These are phyloP conservation scores for Trichoderma semiorbis DNA, from an alignment of 2,329 filamentous ascomycete genomes.

Conservation along the genomic window DNA sequence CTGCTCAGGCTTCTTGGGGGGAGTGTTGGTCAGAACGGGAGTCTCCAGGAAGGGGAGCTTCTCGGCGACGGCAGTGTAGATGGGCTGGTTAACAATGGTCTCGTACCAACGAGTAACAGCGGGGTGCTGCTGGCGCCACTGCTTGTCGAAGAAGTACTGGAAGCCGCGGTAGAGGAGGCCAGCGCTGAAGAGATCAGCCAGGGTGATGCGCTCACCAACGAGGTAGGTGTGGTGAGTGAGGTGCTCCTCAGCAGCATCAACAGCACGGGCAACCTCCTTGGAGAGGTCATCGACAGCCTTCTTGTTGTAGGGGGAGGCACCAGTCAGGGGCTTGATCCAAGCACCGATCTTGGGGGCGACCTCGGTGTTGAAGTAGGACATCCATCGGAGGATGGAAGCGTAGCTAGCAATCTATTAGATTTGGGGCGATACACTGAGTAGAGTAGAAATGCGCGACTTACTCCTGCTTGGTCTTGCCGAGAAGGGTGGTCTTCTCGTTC, in stretches of 20 bases:
- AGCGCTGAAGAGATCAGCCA: slow-evolving; percentile 86
- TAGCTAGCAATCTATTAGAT: slow-evolving; percentile 52
- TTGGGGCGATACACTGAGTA: background rate
- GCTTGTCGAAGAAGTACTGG: slow-evolving; percentile 90
- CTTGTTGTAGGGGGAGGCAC: slow-evolving; percentile 91
- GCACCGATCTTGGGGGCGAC: slow-evolving; percentile 67
- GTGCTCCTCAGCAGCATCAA: slow-evolving; percentile 78
- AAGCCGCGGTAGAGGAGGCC: slow-evolving; percentile 82
- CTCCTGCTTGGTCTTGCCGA: slow-evolving; percentile 99
- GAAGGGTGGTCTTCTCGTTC: slow-evolving; percentile 99
- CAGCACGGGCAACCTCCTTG: slow-evolving; percentile 64
- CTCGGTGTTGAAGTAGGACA: slow-evolving; percentile 94
- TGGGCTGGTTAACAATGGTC: slow-evolving; percentile 88
- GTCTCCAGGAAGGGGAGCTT: slow-evolving; percentile 78
- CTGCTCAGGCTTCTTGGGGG: slow-evolving; percentile 76
- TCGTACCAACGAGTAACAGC: slow-evolving; percentile 91
- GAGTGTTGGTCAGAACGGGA: slow-evolving; percentile 65
- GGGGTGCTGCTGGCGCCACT: slow-evolving; percentile 79
- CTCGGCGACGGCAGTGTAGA: slow-evolving; percentile 77
- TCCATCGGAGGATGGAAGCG: slow-evolving; percentile 95
- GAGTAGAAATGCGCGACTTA: slow-evolving; percentile 40
- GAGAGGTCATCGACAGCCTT: slow-evolving; percentile 81
- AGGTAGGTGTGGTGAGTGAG: slow-evolving; percentile 93
- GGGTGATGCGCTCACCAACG: slow-evolving; percentile 93
- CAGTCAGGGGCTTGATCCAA: slow-evolving; percentile 86